Evolutionary conservation across 495 filamentous ascomycete species (phyloP), one percentile per base, ranked within the genome.

Genomic region (Penicillium longicatenatum): DNA sequence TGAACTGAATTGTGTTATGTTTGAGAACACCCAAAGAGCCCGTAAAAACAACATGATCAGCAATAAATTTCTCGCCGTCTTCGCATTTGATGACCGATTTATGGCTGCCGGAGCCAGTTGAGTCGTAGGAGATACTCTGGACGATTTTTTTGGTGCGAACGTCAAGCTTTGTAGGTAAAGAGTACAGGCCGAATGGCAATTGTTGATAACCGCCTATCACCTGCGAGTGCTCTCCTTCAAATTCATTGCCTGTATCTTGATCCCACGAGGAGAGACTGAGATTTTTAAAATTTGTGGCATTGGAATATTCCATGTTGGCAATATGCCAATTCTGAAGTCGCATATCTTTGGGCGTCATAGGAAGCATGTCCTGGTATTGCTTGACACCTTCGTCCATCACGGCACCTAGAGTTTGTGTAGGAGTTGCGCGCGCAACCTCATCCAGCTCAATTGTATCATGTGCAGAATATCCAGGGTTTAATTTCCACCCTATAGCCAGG

Each of bases 301-400:
- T 98, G 46, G 93, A 93, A 66, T 99, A 99, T 68, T 99, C 94
- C 29, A 98, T 80, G 65, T 99, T 99, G 57, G 95, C 94, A 69
- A 97, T 87, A 74, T 99, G 95, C 94, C 94, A 99, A 66, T 98
- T 99, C 62, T 97, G 80, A 31, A 98, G 79, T 46, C 94, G 82
- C 74, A 96, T 86, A 62, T 97, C 94, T 65, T 89, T 89, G 0
- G 92, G 84, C 0, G 85, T 90, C 26, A 99, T 75, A 45, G 94
- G 87, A 19, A 97, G 81, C 54, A 98, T 81, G 41, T 82, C 82
- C 58, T 89, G 87, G 71, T 97, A 98, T 65, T 98, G 92, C 20
- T 80, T 81, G 51, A 97, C 85, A 17, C 92, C 91, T 53, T 90
- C 89, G 62, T 98, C 91, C 82, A 96, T 91, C 3, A 92, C 89